phyloP scores from a whole-genome alignment of 352 stramenopile species.

The Thalassiosira allenii region DNA sequence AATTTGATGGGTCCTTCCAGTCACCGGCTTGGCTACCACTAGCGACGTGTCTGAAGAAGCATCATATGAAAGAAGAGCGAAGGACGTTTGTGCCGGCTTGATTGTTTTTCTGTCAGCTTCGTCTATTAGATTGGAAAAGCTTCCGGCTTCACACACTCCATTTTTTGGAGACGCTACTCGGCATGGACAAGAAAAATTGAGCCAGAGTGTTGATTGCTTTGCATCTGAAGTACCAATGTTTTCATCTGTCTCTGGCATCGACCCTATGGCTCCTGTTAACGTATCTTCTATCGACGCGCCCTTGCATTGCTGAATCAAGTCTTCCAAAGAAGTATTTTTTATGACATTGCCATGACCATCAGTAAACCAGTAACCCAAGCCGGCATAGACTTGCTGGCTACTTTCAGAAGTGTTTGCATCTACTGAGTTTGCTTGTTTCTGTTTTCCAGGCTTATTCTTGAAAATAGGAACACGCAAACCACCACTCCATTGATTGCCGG shows the following conservation, averaged over 20 bases:
- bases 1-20: conserved; percentile 97
- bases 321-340: conserved; percentile 25
- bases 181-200: conserved; percentile 79
- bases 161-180: conserved; percentile 77
- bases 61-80: conserved; percentile 78
- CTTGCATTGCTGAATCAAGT: conserved; percentile 35
- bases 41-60: conserved; percentile 83
- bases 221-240: not conserved
- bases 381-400: too few relatives aligned
- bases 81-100: conserved; percentile 78
- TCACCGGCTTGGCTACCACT: conserved; percentile 92
- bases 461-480: conserved; percentile 19
- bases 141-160: conserved; percentile 76
- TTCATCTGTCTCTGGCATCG: not conserved
- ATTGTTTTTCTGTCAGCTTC: conserved; percentile 67
- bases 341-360: conserved; percentile 33
- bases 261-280: conserved; percentile 24
- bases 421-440: conserved; percentile 19
- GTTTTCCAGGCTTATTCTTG: conserved; percentile 8
- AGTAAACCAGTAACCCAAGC: conserved; percentile 59
- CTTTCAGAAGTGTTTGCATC: too few relatives aligned
- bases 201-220: conserved; percentile 53
- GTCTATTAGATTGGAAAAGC: conserved; percentile 67
- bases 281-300: conserved; percentile 36
- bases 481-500: conserved; percentile 28